Percentiles rank a stretch among this genome's conserved stretches.
These are phyloP conservation scores for Graphilbum sp. DNA, from an alignment of 2,329 filamentous ascomycete species.

Conservation along the genomic window DNA sequence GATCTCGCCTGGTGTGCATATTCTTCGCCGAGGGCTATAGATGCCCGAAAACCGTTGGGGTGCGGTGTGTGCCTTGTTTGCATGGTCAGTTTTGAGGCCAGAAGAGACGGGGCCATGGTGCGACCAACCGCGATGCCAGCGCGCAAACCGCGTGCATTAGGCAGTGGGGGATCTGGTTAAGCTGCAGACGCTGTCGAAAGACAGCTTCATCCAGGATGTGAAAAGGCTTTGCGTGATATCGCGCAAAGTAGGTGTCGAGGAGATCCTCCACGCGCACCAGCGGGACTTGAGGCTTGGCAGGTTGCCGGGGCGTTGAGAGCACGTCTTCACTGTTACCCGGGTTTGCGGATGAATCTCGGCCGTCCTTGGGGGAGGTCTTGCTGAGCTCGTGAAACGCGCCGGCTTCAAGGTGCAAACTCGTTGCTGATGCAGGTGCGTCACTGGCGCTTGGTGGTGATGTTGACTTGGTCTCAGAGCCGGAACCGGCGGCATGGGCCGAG, in stretches of 20 bases:
- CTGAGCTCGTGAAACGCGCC: neutral
- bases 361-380: neutral
- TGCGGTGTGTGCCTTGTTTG: conserved; percentile 61
- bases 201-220: conserved; percentile 65
- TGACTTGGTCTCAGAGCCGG: conserved; percentile 5
- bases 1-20: conserved; percentile 53
- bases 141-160: conserved; percentile 42
- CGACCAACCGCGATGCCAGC: conserved; percentile 41
- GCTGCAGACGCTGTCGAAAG: conserved; percentile 54
- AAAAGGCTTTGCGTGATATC: conserved; percentile 69
- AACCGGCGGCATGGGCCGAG: neutral
- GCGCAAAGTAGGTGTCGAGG: conserved; percentile 63
- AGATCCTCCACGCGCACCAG: conserved; percentile 33
- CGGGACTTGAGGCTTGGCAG: neutral
- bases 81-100: neutral
- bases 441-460: conserved; percentile 9
- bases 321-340: neutral
- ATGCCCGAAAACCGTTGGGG: conserved; percentile 48
- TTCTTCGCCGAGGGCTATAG: conserved; percentile 53
- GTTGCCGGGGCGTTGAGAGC: neutral
- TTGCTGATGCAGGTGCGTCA: neutral
- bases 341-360: neutral
- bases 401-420: neutral
- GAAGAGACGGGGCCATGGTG: too few species aligned
- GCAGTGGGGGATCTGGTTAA: conserved; percentile 45